Evolutionary conservation across 2,329 filamentous ascomycete species (phyloP).

Genomic region (Aspergillus unguis): DNA sequence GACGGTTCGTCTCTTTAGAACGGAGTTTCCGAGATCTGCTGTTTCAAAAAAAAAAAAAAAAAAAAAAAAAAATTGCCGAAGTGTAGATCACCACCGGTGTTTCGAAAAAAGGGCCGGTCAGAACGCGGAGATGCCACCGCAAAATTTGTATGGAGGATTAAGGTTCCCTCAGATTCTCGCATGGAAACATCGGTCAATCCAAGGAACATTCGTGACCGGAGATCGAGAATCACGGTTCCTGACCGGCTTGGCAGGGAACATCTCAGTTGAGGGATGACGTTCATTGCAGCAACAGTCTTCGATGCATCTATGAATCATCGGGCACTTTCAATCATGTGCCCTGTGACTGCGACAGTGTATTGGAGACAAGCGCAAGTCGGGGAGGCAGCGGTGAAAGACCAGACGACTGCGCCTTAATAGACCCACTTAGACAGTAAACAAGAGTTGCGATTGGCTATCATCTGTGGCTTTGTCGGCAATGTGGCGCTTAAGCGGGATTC

Average conservation of each 20-base stretch:
- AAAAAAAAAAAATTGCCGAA: neutral
- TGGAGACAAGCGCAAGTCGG: constrained; percentile 1
- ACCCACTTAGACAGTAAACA: constrained; percentile 6
- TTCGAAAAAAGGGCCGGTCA: constrained; percentile 9
- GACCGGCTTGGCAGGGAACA: constrained; percentile 13
- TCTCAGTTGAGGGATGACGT: constrained; percentile 1
- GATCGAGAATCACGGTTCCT: constrained; percentile 12
- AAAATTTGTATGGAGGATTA: constrained; percentile 7
- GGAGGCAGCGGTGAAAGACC: constrained; percentile 21
- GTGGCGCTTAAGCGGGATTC: constrained; percentile 17
- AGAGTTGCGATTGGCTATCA: constrained; percentile 17
- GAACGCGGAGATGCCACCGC: constrained; percentile 11
- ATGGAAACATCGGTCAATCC: constrained; percentile 18
- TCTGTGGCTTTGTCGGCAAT: constrained; percentile 19
- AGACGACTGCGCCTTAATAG: constrained; percentile 19
- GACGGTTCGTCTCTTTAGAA: too few relatives aligned
- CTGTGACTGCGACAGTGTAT: constrained; percentile 7
- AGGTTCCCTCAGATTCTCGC: constrained; percentile 11
- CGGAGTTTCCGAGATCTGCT: neutral
- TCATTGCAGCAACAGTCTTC: neutral
- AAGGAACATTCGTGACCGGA: neutral
- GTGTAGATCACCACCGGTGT: neutral
- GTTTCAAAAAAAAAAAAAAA: neutral
- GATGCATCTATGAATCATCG: constrained; percentile 3
- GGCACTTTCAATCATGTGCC: constrained; percentile 4